Evolutionary conservation across 768 basidiomycete species (phyloP), one percentile per base, ranked within the genome.

Genomic region (Crepidotus variabilis): DNA sequence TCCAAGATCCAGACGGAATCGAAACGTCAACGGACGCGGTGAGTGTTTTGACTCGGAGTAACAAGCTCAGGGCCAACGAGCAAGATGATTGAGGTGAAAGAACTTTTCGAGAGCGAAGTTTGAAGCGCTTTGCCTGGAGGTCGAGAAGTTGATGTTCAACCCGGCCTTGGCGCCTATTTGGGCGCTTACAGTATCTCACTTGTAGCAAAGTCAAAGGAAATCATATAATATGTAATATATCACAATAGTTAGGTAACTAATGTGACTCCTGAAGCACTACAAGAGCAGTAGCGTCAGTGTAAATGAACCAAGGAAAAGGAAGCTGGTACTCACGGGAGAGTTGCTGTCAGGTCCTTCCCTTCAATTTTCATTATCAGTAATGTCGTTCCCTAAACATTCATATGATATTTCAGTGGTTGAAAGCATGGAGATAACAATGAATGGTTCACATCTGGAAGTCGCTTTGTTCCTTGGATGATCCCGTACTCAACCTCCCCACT

Each of bases 401-500:
- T 46, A 50, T 52, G 58, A 36, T n/a, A n/a, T n/a, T n/a, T n/a
- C n/a, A n/a, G n/a, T n/a, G n/a, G 21, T 24, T 22, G 47, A 36
- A 45, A 54, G 16, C 55, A 43, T 57, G 46, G 54, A 32, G 51
- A 49, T 56, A 54, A 21, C 22, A 18, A 7, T 36, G 18, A 20
- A 35, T 49, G 28, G 69, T 80, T 60, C 63, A 86, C 89, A 66
- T 90, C 88, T 13, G 78, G 74, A 59, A 79, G 72, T 46, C 76
- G 74, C 56, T 74, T 77, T 23, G 82, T 81, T 1, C 75, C 73
- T 52, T 75, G 71, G 6, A 91, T 86, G 3, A 72, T 77, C 11
- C 86, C 89, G 61, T 85, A 82, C 54, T 82, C 77, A 45, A 82
- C 74, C 50, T 78, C 72, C 2, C 84, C 84, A 43, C 67, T 70